Evolutionary conservation across 768 basidiomycete species (phyloP).

Genomic region (Termitomyces sp.): DNA sequence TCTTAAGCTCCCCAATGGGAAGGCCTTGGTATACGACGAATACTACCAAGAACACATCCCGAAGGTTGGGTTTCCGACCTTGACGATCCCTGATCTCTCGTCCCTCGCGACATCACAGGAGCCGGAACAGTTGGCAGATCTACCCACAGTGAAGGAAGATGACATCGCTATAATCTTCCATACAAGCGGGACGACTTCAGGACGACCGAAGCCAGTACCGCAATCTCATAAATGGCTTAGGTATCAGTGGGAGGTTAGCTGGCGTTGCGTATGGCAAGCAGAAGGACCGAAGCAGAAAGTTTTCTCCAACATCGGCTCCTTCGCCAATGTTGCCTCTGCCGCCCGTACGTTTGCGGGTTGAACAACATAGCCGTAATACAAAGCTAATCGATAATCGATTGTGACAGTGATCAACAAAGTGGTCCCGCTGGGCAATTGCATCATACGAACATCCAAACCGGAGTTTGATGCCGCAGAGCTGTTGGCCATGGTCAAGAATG

Average conservation of each 20-base stretch:
- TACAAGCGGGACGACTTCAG: slow-evolving; percentile 7
- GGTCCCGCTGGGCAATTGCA: background rate
- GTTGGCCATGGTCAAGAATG: background rate
- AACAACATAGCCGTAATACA: background rate
- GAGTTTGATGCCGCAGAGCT: slow-evolving; percentile 5
- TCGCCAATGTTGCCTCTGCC: slow-evolving; percentile 3
- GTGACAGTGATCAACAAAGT: slow-evolving; percentile 1
- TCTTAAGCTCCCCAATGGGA: background rate
- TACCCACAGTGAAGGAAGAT: background rate
- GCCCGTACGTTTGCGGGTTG: background rate
- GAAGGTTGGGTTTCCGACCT: background rate
- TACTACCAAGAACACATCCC: background rate
- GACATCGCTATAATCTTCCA: slow-evolving; percentile 8
- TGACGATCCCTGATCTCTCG: background rate
- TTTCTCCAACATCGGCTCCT: slow-evolving; percentile 7
- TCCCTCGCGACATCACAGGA: background rate
- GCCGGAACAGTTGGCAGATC: background rate
- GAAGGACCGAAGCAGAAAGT: background rate
- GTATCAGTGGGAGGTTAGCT: slow-evolving; percentile 4
- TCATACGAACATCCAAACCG: slow-evolving; percentile 5
- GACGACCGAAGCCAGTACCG: slow-evolving; percentile 7
- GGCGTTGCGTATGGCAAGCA: slow-evolving; percentile 7
- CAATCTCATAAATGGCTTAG: slow-evolving; percentile 6
- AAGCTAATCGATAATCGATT: background rate
- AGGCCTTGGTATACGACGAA: slow-evolving; percentile 1